Evolutionary conservation across 2,329 filamentous ascomycete genomes (phyloP).

Genomic region (Colletotrichum falcatum): DNA sequence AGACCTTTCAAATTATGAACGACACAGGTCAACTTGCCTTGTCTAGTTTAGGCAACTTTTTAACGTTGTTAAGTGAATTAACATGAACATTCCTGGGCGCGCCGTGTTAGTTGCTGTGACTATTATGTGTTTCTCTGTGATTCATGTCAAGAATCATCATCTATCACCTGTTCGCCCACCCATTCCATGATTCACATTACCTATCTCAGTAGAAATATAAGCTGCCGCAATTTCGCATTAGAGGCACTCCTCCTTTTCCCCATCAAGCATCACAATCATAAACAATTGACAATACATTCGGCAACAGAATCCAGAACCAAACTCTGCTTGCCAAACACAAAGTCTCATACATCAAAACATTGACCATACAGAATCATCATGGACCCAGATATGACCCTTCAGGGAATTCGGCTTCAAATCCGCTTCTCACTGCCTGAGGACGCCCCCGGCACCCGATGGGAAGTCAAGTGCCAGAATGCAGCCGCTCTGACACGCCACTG

Average conservation of each 20-base stretch:
- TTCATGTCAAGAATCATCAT: background rate
- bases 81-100: too few species aligned
- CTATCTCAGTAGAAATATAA: background rate
- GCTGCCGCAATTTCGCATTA: background rate
- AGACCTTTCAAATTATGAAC: too few species aligned
- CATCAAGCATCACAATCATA: background rate
- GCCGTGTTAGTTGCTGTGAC: too few species aligned
- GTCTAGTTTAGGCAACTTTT: background rate
- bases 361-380: background rate
- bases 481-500: background rate
- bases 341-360: background rate
- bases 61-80: background rate
- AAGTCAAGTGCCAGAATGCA: background rate
- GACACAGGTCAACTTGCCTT: background rate
- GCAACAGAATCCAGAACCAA: background rate
- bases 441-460: background rate
- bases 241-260: background rate
- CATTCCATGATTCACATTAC: background rate
- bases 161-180: fast-evolving
- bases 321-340: background rate
- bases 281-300: too few species aligned
- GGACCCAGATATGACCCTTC: background rate
- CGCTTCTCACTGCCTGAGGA: background rate
- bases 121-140: background rate
- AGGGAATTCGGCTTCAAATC: background rate